Evolutionary conservation across 75 land plant genomes (phyloP).

Genomic region (Selaginella moellendorffii): DNA sequence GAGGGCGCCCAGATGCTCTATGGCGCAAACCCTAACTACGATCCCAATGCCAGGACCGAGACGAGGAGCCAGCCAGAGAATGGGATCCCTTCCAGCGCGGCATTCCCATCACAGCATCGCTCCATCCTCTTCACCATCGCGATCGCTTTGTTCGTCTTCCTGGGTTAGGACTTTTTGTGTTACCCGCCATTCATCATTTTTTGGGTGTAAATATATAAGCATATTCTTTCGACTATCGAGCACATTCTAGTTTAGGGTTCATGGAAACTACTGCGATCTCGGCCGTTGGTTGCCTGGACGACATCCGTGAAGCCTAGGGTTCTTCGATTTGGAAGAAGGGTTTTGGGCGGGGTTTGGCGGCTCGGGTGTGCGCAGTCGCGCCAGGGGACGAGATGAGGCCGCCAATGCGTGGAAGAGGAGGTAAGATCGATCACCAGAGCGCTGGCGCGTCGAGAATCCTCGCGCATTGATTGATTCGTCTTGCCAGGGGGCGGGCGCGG

Average conservation of each 20-base stretch:
- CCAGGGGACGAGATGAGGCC: constrained; percentile 6
- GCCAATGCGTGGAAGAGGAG: not conserved
- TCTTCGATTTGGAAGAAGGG: too few relatives aligned
- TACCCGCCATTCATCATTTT: too few relatives aligned
- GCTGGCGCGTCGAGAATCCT: not conserved
- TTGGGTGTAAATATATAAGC: too few relatives aligned
- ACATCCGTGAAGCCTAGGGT: too few relatives aligned
- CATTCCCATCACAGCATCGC: too few relatives aligned
- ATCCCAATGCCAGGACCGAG: not conserved
- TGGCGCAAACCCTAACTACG: not conserved
- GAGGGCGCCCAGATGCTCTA: constrained; percentile 2
- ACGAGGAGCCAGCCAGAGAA: constrained; percentile 1
- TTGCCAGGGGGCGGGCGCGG: constrained; percentile 39
- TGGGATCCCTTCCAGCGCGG: not conserved
- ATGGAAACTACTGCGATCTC: too few relatives aligned
- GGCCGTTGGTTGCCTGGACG: too few relatives aligned
- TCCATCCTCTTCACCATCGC: too few relatives aligned
- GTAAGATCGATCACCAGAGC: not conserved
- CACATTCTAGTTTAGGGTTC: too few relatives aligned
- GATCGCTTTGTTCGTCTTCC: too few relatives aligned
- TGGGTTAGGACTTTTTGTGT: too few relatives aligned
- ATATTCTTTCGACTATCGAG: too few relatives aligned
- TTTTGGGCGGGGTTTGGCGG: not conserved
- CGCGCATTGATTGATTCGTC: constrained; percentile 35
- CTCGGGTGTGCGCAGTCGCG: not conserved